Conservation (phyloP, 192 early-diverging fungal species). For the Spizellomyces punctatus region DNA sequence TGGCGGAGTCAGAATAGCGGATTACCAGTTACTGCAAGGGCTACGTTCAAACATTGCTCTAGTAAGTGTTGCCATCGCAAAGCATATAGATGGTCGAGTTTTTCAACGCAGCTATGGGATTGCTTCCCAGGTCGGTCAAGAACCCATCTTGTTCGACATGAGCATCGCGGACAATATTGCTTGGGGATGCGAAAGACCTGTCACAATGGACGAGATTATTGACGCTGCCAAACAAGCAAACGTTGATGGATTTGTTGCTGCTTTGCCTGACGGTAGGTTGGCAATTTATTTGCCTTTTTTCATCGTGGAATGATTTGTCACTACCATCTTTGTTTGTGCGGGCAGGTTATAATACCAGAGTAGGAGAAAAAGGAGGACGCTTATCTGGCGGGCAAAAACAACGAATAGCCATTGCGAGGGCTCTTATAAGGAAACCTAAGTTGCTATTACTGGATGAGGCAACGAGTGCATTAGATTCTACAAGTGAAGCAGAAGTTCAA, state of each 20-base stretch:
- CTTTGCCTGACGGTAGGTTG: constrained; percentile 48
- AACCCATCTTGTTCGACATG: constrained; percentile 87
- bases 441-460: constrained; percentile 37
- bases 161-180: constrained; percentile 89
- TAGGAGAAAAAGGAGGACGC: constrained; percentile 57
- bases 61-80: too few species aligned
- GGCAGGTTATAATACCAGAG: constrained; percentile 65
- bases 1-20: too few species aligned
- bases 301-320: too few species aligned
- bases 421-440: too few species aligned
- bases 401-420: constrained; percentile 78
- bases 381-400: constrained; percentile 79
- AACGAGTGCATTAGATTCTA: constrained; percentile 49
- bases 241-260: constrained; percentile 80
- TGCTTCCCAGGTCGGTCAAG: too few species aligned
- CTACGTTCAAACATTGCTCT: constrained; percentile 10
- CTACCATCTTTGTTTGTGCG: too few species aligned
- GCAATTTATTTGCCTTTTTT: too few species aligned
- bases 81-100: too few species aligned
- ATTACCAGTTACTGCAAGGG: constrained; percentile 14
- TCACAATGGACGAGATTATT: constrained; percentile 59
- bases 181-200: constrained; percentile 71
- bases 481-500: constrained; percentile 55
- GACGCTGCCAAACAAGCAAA: constrained; percentile 62
- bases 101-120: too few species aligned